Evolutionary conservation across 768 basidiomycete species (phyloP), one percentile per base, ranked within the genome.

Genomic region (Lepiota subincarnata): DNA sequence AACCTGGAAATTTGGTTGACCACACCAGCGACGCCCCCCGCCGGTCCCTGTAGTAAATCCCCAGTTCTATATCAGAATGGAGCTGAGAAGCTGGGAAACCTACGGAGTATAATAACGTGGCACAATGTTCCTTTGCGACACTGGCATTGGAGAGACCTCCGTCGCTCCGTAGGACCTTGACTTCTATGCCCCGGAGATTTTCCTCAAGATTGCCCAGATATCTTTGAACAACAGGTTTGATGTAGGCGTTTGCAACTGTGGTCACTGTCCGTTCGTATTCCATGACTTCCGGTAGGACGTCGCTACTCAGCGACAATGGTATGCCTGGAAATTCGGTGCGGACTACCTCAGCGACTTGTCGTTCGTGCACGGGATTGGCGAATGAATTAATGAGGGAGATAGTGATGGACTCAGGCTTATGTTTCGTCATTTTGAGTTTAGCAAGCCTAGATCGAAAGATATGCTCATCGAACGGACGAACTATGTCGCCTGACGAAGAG

Each of bases 251-350:
- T 6, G 62, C 66, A 28, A 67, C 64, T 0, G 64, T 62, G 1
- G 66, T 67, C 42, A 67, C 57, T 12, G 66, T 66, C 26, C 66
- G 51, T 50, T 65, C 65, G 42, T 66, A 66, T 42, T 66, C 65
- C 58, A 60, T 61, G 35, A 66, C 44, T 39, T 66, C 65, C 1
- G 65, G 62, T 18, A 64, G 47, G 26, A 66, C 59, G 26, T 61
- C 57, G 45, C 59, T 61, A 16, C 62, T 63, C 14, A 66, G 47
- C 37, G 60, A 65, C 6, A 66, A 53, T 2, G 65, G 65, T 13
- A 65, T n/a, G 13, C 45, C 53, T 2, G 65, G 65, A 45, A 66
- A 66, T 24, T 66, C 65, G 10, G 56, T 41, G 22, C 50, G 56
- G 13, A 65, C 43, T 24, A 63, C 38, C 16, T 43, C 49, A 12